Evolutionary conservation across 345 rosid species (phyloP).

Genomic region (Lenwebbia sp.): DNA sequence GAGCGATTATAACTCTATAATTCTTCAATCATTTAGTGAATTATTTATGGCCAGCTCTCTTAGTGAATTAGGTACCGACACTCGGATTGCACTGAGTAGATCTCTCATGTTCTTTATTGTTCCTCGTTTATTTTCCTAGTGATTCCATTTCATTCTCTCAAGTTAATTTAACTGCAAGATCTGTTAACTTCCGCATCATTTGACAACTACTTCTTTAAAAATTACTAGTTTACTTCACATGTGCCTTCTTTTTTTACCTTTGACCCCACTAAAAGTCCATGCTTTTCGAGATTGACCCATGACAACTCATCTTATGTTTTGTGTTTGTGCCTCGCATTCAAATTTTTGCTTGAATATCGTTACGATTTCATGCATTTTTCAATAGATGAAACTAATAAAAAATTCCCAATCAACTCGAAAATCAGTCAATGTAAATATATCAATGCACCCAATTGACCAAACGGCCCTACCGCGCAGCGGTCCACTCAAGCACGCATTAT

Average conservation of each 20-base stretch:
- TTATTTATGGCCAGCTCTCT: accelerated
- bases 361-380: background rate
- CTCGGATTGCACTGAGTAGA: background rate
- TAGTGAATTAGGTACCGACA: accelerated
- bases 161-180: background rate
- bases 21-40: background rate
- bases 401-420: background rate
- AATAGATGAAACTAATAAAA: background rate
- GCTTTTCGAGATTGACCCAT: background rate
- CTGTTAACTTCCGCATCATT: background rate
- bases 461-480: background rate
- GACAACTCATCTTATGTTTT: background rate
- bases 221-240: background rate
- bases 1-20: background rate
- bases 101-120: background rate
- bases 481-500: background rate
- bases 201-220: background rate
- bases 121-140: background rate
- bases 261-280: background rate
- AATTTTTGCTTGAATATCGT: background rate
- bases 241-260: background rate
- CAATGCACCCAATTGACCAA: background rate
- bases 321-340: background rate
- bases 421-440: too few relatives aligned
- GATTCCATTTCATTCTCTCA: background rate